Evolutionary conservation across 2,329 filamentous ascomycete genomes (phyloP), one percentile per base, ranked within the genome.

Genomic region (Colletotrichum eremochloae): DNA sequence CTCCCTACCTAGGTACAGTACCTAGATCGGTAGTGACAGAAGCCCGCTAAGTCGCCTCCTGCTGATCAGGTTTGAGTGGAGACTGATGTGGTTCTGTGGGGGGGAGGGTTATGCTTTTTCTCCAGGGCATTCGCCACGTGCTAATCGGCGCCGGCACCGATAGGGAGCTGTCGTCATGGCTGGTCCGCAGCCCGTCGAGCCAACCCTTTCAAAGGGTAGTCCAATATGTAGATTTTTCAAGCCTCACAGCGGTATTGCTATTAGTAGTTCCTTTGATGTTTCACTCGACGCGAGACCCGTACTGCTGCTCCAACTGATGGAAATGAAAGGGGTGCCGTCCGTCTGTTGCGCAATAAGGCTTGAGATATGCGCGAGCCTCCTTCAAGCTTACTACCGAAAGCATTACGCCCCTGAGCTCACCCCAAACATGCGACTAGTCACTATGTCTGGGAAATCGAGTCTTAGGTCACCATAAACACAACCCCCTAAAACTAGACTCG

Each of bases 11-110:
- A 46, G 8, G 18, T 36, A 36, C 33, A 5, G 7, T 46, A 46
- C 9, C 2, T 20, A n/a, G 42, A 12, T 48, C 5, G 46, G 31
- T 40, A 42, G 53, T 65, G 60, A 65, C 50, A 62, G 52, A 53
- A 58, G 12, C 48, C 48, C 61, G 36, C 61, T 33, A 52, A 42
- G 6, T 24, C 48, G 14, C 66, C 46, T 69, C 61, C 48, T 29
- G 48, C 29, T 3, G 66, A 72, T 68, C 66, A 55, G 33, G 9
- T 24, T 64, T 60, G 55, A 57, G 61, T 65, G 70, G 69, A 36
- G 3, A 40, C 60, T 56, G 42, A 70, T 58, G 70, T 70, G 69
- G 42, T 69, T 63, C 24, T 24, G 24, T 24, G 5, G 65, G 63
- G 65, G 63, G 68, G 64, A 1, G 58, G 46, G 29, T 40, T 0